These are phyloP conservation scores for Schizophyllum commune DNA, from an alignment of 1,284 basidiomycete species.

Conservation along the genomic window DNA sequence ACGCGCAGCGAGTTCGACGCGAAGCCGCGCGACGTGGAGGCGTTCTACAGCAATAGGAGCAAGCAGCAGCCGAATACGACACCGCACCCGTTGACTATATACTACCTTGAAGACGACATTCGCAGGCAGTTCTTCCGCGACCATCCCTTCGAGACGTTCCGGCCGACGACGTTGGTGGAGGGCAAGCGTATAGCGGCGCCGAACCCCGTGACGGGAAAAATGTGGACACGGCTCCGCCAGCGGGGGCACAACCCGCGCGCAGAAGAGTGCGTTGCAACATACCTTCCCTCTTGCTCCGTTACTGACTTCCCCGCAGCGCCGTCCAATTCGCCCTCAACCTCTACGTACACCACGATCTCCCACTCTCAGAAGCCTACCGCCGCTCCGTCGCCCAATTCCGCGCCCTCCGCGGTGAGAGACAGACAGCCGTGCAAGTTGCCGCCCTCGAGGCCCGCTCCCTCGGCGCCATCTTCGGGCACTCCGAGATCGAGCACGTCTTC, in stretches of 20 bases:
- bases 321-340: constrained; percentile 79
- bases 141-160: constrained; percentile 93
- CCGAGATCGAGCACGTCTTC: constrained; percentile 55
- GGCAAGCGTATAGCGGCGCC: constrained; percentile 45
- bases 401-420: constrained; percentile 76
- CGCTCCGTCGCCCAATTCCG: constrained; percentile 81
- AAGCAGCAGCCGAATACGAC: constrained; percentile 19
- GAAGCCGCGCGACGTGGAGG: constrained; percentile 11
- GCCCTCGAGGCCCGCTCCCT: constrained; percentile 74
- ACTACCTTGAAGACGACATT: constrained; percentile 82
- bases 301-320: constrained; percentile 41
- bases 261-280: constrained; percentile 71
- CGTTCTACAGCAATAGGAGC: background rate
- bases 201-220: constrained; percentile 48
- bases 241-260: constrained; percentile 76
- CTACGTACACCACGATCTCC: constrained; percentile 54
- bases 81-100: constrained; percentile 52
- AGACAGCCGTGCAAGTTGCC: constrained; percentile 73
- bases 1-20: constrained; percentile 46
- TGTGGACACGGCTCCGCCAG: constrained; percentile 76
- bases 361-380: constrained; percentile 78
- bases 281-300: constrained; percentile 4
- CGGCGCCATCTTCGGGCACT: constrained; percentile 63
- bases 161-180: constrained; percentile 77
- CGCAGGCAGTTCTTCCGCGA: constrained; percentile 91